These are phyloP conservation scores for Alternaria tenuissima DNA, from an alignment of 2,329 filamentous ascomycete genomes.

Conservation along the genomic window DNA sequence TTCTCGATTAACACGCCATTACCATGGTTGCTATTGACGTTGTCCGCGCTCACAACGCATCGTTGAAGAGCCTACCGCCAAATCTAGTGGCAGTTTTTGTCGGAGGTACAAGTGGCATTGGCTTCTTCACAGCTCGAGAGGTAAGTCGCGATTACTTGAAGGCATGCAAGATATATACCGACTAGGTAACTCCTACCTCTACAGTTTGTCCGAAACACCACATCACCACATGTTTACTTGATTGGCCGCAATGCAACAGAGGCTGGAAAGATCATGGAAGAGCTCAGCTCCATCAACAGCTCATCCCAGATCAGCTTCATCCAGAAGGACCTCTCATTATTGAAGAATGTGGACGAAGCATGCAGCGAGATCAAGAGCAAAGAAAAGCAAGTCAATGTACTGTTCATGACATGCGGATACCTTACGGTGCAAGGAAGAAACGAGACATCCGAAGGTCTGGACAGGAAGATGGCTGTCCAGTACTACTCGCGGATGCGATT, in stretches of 20 bases:
- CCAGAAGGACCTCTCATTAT: slow-evolving; percentile 52
- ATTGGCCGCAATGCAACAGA: slow-evolving; percentile 53
- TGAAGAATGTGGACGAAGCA: slow-evolving; percentile 54
- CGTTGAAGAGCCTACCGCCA: slow-evolving; percentile 34
- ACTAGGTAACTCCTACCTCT: background rate
- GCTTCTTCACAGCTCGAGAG: slow-evolving; percentile 54
- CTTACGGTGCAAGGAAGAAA: slow-evolving; percentile 53
- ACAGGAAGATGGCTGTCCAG: slow-evolving; percentile 41
- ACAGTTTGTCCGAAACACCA: slow-evolving; percentile 49
- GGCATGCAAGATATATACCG: background rate
- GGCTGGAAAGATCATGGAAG: slow-evolving; percentile 47
- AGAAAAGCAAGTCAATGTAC: slow-evolving; percentile 63
- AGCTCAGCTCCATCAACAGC: slow-evolving; percentile 51
- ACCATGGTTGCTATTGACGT: slow-evolving; percentile 35
- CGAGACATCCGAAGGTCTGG: slow-evolving; percentile 49
- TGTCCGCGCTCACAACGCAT: slow-evolving; percentile 37
- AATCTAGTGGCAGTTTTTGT: slow-evolving; percentile 47
- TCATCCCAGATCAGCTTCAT: slow-evolving; percentile 52
- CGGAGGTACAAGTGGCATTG: slow-evolving; percentile 56
- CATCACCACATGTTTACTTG: slow-evolving; percentile 53
- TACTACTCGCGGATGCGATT: slow-evolving; percentile 53
- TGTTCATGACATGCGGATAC: slow-evolving; percentile 63
- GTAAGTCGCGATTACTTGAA: background rate
- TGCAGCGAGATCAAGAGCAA: slow-evolving; percentile 59
- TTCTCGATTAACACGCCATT: background rate